A percentile compares a stretch with the other conserved stretches of the same genome.
phyloP scores from a whole-genome alignment of 768 basidiomycete genomes.

The Tulasnella calospora region DNA sequence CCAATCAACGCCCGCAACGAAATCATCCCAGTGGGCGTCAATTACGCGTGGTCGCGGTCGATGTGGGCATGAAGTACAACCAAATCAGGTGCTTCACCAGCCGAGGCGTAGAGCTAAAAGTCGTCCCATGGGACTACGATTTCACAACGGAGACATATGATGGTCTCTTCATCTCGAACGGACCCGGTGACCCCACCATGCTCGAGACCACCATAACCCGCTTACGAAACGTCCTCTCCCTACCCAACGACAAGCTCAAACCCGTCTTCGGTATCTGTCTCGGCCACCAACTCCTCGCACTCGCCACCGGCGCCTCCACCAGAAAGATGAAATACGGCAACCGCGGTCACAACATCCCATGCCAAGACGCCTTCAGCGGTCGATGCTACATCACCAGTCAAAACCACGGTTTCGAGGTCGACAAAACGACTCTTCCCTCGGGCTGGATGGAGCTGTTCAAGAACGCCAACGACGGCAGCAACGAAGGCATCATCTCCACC shows the following conservation, averaged over 20 bases:
- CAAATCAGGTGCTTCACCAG: constrained; percentile 93
- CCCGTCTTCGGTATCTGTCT: constrained; percentile 99
- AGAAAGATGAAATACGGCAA: constrained; percentile 99
- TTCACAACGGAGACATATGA: constrained; percentile 84
- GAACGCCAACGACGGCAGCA: constrained; percentile 96
- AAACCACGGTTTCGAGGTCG: constrained; percentile 97
- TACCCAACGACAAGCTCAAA: constrained; percentile 54
- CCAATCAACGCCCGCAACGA: constrained; percentile 45
- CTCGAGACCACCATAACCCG: constrained; percentile 65
- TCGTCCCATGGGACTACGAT: constrained; percentile 96
- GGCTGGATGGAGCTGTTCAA: constrained; percentile 93
- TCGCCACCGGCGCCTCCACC: constrained; percentile 89
- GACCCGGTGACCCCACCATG: constrained; percentile 92
- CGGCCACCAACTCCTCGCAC: constrained; percentile 92
- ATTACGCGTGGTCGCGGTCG: constrained; percentile 81
- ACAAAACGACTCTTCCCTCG: constrained; percentile 64
- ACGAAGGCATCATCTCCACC: constrained; percentile 94
- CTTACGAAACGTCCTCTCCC: constrained; percentile 55
- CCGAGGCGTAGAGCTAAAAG: constrained; percentile 92
- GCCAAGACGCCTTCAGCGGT: constrained; percentile 87
- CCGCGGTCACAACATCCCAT: constrained; percentile 97
- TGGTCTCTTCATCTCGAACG: constrained; percentile 95
- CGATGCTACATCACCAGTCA: constrained; percentile 99
- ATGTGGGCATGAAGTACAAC: constrained; percentile 99
- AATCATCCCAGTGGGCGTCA: constrained; percentile 74